Evolutionary conservation across 352 stramenopile genomes (phyloP), one percentile per base, ranked within the genome.

Genomic region (Pythium graminicola): DNA sequence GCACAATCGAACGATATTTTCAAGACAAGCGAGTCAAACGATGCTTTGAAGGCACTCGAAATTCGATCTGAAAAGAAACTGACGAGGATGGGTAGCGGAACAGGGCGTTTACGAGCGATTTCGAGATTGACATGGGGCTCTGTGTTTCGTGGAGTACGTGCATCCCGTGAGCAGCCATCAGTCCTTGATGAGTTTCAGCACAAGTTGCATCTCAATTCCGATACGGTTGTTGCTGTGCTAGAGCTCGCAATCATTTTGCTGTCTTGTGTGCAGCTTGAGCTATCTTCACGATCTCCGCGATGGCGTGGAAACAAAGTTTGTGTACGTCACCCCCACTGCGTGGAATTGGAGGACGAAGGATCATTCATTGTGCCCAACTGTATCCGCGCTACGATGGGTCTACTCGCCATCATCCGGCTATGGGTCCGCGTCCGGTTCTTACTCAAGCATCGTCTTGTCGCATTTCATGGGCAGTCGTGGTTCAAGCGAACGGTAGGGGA

Each of bases 251-350:
- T 85, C 36, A 66, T 78, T 31, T 28, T 72, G 29, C 27, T 73
- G 5, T 78, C 73, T 3, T 28, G 63, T n/a, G 47, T 67, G 3
- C 73, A 85, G 48, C 51, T 85, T 4, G 57, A 73, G 6, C 33
- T 72, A 10, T 71, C 66, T 2, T 73, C 65, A 10, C 50, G 44
- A 5, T 70, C 57, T 3, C 39, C 71, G 4, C 50, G 69, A 10
- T 85, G 73, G 73, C 69, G 73, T 2, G 70, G 85, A 44, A 86
- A 83, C 45, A 59, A 71, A 9, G 63, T 55, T 10, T 88, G 74
- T 41, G 28, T 29, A 20, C 20, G 48, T 0, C 49, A 48, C 31
- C 7, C 45, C 0, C 40, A 54, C 32, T 88, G 75, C 47, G 24
- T 64, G 22, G 58, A 67, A 14, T 57, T 76, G 24, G 45, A 74